Evolutionary conservation across 192 early-diverging fungal genomes (phyloP).

Genomic region (Endogone sp.): DNA sequence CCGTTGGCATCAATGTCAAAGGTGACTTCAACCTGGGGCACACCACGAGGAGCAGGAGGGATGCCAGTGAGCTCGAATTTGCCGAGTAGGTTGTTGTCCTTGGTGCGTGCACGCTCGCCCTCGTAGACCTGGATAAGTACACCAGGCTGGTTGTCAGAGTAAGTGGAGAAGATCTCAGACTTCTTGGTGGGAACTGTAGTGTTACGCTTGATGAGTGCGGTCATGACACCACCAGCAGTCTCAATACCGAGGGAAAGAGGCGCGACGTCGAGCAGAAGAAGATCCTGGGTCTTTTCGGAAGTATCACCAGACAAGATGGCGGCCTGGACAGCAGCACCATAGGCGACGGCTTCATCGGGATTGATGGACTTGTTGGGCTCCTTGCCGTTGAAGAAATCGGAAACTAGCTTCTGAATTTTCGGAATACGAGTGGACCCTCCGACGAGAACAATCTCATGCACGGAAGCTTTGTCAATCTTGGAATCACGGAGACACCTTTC

Average conservation of each 20-base stretch:
- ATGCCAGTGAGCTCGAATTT: conserved; percentile 96
- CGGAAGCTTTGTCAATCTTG: conserved; percentile 74
- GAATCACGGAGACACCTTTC: conserved; percentile 89
- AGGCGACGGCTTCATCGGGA: conserved; percentile 98
- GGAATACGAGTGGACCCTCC: conserved; percentile 99
- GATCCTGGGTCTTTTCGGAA: conserved; percentile 44
- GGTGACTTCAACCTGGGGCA: conserved; percentile 96
- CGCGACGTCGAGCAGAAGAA: conserved; percentile 91
- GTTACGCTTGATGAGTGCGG: conserved; percentile 92
- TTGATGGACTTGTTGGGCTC: conserved; percentile 96
- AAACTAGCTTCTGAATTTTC: conserved; percentile 90
- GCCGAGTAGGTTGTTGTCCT: conserved; percentile 97
- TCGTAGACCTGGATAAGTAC: conserved; percentile 97
- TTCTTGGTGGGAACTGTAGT: conserved; percentile 95
- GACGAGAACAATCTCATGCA: conserved; percentile 96
- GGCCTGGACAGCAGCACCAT: conserved; percentile 96
- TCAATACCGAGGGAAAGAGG: conserved; percentile 97
- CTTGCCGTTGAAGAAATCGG: conserved; percentile 95
- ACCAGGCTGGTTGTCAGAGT: conserved; percentile 94
- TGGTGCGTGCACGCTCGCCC: conserved; percentile 95
- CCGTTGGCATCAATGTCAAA: conserved; percentile 96
- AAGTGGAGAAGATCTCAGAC: conserved; percentile 97
- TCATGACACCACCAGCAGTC: conserved; percentile 97
- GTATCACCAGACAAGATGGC: conserved; percentile 79
- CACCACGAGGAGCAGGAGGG: conserved; percentile 91